Evolutionary conservation across 805 yeast species (phyloP).

Genomic region (Hermanozyma aechmeae): DNA sequence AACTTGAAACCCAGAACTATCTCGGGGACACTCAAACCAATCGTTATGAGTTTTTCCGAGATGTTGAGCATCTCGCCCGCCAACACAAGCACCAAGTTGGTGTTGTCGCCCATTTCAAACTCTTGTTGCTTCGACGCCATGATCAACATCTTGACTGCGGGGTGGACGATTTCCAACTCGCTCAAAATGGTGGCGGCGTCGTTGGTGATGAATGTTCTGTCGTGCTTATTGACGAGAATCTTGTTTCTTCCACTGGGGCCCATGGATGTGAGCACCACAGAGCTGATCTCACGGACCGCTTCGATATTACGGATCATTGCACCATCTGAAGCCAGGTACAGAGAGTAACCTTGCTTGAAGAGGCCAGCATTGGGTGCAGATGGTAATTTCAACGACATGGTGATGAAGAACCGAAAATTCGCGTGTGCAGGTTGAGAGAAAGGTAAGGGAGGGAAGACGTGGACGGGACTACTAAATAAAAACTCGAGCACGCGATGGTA

Average conservation of each 20-base stretch:
- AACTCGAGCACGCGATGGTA: no score
- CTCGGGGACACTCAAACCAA: slow-evolving; percentile 88
- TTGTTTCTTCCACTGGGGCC: slow-evolving; percentile 98
- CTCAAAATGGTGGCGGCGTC: slow-evolving; percentile 97
- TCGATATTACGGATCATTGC: slow-evolving; percentile 87
- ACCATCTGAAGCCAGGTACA: slow-evolving; percentile 84
- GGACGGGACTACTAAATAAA: no score
- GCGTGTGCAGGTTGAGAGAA: no score
- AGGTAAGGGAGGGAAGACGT: no score
- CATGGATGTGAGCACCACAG: slow-evolving; percentile 86
- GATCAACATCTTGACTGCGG: slow-evolving; percentile 90
- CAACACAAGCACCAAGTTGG: slow-evolving; percentile 81
- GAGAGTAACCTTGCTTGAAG: slow-evolving; percentile 91
- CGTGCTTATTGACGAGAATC: slow-evolving; percentile 83
- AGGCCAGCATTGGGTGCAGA: slow-evolving; percentile 88
- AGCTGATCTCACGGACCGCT: slow-evolving; percentile 88
- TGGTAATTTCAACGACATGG: slow-evolving; percentile 86
- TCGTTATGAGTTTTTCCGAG: slow-evolving; percentile 73
- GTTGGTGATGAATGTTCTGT: slow-evolving; percentile 81
- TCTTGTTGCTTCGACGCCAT: slow-evolving; percentile 98
- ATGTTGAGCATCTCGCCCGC: slow-evolving; percentile 88
- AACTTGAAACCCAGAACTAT: slow-evolving; percentile 86
- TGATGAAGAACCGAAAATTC: no score
- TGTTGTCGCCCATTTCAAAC: slow-evolving; percentile 93
- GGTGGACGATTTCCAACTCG: slow-evolving; percentile 91